Evolutionary conservation across 306 rosid species (phyloP).

Genomic region (Begonia loranthoides): DNA sequence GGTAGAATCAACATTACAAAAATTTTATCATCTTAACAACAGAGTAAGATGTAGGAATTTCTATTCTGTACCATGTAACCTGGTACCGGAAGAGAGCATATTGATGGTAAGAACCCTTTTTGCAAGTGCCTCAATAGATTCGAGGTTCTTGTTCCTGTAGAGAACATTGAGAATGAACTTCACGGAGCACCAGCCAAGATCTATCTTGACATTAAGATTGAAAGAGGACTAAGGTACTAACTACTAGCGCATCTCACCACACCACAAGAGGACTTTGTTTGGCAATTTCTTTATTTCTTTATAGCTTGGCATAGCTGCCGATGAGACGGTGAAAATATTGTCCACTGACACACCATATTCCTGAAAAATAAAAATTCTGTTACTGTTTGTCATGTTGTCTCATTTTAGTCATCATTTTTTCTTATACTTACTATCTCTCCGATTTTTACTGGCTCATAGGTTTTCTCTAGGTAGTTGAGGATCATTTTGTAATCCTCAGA

Average conservation of each 20-base stretch:
- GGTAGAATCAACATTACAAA: neutral
- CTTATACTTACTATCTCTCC: conserved; percentile 43
- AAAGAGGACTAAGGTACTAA: no score
- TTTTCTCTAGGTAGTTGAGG: conserved; percentile 54
- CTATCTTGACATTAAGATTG: no score
- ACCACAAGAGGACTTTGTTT: conserved; percentile 74
- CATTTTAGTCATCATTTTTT: neutral
- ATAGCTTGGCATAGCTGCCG: conserved; percentile 39
- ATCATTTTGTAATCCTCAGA: conserved; percentile 65
- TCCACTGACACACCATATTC: conserved; percentile 57
- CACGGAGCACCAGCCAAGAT: no score
- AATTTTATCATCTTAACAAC: neutral
- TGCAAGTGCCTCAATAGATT: conserved; percentile 73
- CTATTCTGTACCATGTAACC: conserved; percentile 53
- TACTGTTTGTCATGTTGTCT: neutral
- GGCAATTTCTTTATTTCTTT: conserved; percentile 60
- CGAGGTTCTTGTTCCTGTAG: conserved; percentile 54
- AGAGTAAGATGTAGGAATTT: neutral
- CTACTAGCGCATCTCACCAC: conserved; percentile 37
- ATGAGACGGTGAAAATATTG: conserved; percentile 38
- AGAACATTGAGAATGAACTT: neutral
- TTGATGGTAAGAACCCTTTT: conserved; percentile 68
- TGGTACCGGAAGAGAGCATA: conserved; percentile 57
- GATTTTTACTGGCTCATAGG: conserved; percentile 65
- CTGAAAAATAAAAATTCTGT: conserved; percentile 21